These are phyloP conservation scores for Apiospora pterosperma DNA, from an alignment of 2,329 filamentous ascomycete genomes.

Conservation along the genomic window DNA sequence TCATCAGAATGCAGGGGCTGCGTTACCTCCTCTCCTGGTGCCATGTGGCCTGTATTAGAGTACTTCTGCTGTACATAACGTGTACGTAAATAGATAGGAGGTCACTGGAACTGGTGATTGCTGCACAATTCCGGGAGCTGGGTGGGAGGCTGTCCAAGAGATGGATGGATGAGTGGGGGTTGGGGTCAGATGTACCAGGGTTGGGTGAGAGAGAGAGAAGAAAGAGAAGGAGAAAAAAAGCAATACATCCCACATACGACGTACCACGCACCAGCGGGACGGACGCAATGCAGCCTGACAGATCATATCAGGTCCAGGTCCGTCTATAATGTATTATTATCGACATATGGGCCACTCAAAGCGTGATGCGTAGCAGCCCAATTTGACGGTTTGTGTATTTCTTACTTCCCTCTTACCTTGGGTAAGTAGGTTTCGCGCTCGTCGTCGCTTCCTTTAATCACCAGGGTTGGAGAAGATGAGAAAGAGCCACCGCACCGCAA, in stretches of 20 bases:
- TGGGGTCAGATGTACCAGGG: conserved; percentile 4
- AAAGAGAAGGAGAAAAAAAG: background rate
- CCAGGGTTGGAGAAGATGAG: background rate
- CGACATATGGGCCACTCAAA: background rate
- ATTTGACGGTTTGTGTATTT: background rate
- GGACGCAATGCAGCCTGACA: background rate
- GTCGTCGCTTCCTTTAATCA: background rate
- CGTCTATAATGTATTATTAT: too few relatives aligned
- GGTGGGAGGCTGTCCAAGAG: background rate
- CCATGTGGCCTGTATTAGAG: background rate
- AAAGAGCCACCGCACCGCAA: background rate
- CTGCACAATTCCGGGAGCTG: background rate
- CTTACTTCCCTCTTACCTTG: too few relatives aligned
- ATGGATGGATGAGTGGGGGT: background rate
- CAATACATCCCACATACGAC: background rate
- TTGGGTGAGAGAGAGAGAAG: background rate
- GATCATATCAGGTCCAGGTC: background rate
- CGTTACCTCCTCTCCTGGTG: background rate
- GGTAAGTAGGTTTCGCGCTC: too few relatives aligned
- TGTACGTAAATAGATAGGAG: background rate
- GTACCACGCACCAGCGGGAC: background rate
- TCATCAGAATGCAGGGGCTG: background rate
- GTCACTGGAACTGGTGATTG: background rate
- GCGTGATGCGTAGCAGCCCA: conserved; percentile 1
- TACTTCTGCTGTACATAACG: background rate